Base-by-base conservation (phyloP, 306 rosid genomes). In the Potentilla sterilis region DNA sequence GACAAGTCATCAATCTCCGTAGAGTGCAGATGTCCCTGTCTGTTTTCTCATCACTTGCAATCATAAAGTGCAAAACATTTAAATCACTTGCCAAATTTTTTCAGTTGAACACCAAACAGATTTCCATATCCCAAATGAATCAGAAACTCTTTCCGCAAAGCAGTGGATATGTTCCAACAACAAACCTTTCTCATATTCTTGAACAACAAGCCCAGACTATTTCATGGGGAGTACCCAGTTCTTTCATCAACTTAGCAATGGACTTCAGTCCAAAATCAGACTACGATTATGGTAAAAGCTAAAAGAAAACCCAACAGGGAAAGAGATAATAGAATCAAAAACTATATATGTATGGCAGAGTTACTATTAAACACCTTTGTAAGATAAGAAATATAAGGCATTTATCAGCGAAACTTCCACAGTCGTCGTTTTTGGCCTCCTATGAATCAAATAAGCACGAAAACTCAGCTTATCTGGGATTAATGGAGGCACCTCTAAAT, bases 321-420 rank as follows among this genome's bases (percentile, higher is more conserved):
- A n/a, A n/a, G n/a, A n/a, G n/a, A n/a, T n/a, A n/a, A n/a, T n/a
- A n/a, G n/a, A n/a, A n/a, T n/a, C n/a, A n/a, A n/a, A n/a, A n/a
- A n/a, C n/a, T n/a, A n/a, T n/a, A n/a, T 3, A 28, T 82, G 83
- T 89, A 41, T 58, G 92, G 92, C 11, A 38, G 82, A 82, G 95
- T 89, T 87, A 89, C 95, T 87, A 89, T 90, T 86, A 89, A 85
- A 89, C 82, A 75, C 90, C 89, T 81, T 35, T 40, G 28, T 61
- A 70, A 69, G 52, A 34, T 28, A 52, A 82, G 24, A 0, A 78
- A 38, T 80, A 0, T 59, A 21, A 44, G 86, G 92, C 86, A 75
- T 88, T 90, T 88, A 86, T 88, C 92, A 90, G 92, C 96, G 92
- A 90, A 90, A 86, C 96, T 75, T 75, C 86, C 96, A 81, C 16